Conservation (phyloP, 495 filamentous ascomycete species). For the Monascus purpureus region DNA sequence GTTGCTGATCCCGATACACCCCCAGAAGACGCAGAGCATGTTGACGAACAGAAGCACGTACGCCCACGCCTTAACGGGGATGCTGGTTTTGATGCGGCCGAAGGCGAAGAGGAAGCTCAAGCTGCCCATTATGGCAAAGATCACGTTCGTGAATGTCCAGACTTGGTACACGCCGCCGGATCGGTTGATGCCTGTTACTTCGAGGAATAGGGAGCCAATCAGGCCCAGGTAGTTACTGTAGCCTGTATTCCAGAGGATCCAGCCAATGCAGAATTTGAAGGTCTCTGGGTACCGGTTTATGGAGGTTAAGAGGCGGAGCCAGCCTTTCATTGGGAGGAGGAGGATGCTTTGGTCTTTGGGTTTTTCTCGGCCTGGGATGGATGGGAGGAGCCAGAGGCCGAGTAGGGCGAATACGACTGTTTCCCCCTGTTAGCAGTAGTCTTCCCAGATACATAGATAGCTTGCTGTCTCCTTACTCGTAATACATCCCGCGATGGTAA, state of each 20-base stretch:
- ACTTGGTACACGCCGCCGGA: slow-evolving; percentile 8
- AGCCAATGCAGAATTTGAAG: slow-evolving; percentile 14
- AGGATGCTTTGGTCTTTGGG: slow-evolving; percentile 5
- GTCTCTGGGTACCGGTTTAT: slow-evolving; percentile 7
- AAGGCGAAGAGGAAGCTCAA: slow-evolving; percentile 8
- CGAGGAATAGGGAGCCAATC: slow-evolving; percentile 6
- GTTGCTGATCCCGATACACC: slow-evolving; percentile 10
- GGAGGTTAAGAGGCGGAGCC: slow-evolving; percentile 6
- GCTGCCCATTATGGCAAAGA: slow-evolving; percentile 7
- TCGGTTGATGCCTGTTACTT: slow-evolving; percentile 8
- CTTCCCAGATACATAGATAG: background rate
- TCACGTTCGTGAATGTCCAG: slow-evolving; percentile 9
- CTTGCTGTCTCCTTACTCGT: slow-evolving; percentile 4
- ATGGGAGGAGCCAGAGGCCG: slow-evolving; percentile 8
- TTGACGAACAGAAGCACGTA: slow-evolving; percentile 8
- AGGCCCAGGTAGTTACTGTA: slow-evolving; percentile 8
- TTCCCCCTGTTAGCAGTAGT: background rate
- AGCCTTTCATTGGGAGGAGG: slow-evolving; percentile 8
- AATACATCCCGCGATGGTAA: slow-evolving; percentile 9
- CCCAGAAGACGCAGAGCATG: slow-evolving; percentile 9
- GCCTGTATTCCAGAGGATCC: slow-evolving; percentile 12
- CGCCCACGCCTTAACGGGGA: slow-evolving; percentile 8
- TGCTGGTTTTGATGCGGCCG: slow-evolving; percentile 1
- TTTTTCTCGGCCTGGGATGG: slow-evolving; percentile 4
- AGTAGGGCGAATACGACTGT: slow-evolving; percentile 6